Evolutionary conservation across 1,284 basidiomycete genomes (phyloP).

Genomic region (Pseudomicrostroma phylloplanum): DNA sequence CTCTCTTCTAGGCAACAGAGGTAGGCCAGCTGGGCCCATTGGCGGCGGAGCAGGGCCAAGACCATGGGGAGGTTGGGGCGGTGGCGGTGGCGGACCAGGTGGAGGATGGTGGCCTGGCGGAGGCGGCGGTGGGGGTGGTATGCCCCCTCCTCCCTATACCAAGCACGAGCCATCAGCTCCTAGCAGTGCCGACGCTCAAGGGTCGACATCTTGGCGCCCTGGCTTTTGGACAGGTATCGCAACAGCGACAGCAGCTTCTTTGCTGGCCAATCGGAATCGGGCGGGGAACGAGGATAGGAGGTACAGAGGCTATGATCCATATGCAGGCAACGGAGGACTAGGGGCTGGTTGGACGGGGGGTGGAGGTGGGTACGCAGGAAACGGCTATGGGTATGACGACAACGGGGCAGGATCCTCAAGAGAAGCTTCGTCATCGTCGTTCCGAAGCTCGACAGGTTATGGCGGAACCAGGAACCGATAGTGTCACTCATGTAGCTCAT

Average conservation of each 20-base stretch:
- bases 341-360: background rate
- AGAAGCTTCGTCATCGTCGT: background rate
- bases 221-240: slow-evolving; percentile 2
- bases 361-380: background rate
- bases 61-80: background rate
- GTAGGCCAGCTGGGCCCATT: background rate
- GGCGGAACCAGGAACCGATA: slow-evolving; percentile 7
- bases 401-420: background rate
- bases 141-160: background rate
- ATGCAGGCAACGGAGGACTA: background rate
- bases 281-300: background rate
- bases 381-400: background rate
- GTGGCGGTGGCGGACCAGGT: background rate
- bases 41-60: background rate
- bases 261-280: background rate
- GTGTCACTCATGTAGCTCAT: background rate
- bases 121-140: background rate
- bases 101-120: background rate
- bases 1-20: background rate
- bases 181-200: background rate
- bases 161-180: background rate
- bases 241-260: background rate
- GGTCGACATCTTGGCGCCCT: background rate
- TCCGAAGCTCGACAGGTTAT: slow-evolving; percentile 2
- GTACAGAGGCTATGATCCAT: background rate